Conservation (phyloP, 1,284 basidiomycete species). For the Bothia castanella region DNA sequence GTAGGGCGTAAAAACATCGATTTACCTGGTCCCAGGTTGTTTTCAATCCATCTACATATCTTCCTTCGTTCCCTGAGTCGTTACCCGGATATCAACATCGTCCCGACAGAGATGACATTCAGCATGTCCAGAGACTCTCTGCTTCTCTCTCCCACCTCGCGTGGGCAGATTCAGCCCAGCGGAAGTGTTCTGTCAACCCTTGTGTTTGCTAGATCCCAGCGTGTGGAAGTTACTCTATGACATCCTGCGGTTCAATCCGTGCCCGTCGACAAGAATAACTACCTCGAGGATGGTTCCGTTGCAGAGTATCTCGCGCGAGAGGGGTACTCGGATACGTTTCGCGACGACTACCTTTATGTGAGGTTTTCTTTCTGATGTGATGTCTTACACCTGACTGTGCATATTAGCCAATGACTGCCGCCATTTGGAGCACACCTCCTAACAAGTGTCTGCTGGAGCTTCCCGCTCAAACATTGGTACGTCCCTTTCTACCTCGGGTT, state of each 20-base stretch:
- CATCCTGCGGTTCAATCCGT: slow-evolving; percentile 74
- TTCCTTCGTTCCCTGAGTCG: slow-evolving; percentile 69
- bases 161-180: slow-evolving; percentile 64
- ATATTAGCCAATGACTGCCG: slow-evolving; percentile 72
- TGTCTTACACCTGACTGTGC: neutral
- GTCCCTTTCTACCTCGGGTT: slow-evolving; percentile 8
- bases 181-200: slow-evolving; percentile 65
- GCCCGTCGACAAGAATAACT: slow-evolving; percentile 34
- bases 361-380: slow-evolving; percentile 24
- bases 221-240: slow-evolving; percentile 81
- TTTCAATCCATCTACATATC: slow-evolving; percentile 76
- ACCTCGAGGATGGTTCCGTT: slow-evolving; percentile 50
- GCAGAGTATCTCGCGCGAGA: slow-evolving; percentile 67
- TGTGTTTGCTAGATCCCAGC: slow-evolving; percentile 56
- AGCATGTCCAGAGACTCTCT: slow-evolving; percentile 70
- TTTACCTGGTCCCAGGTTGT: slow-evolving; percentile 50
- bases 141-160: no score
- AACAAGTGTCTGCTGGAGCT: slow-evolving; percentile 70
- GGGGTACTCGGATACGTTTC: slow-evolving; percentile 66
- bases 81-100: slow-evolving; percentile 47
- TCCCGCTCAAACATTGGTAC: slow-evolving; percentile 66
- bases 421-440: slow-evolving; percentile 79
- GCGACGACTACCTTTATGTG: slow-evolving; percentile 78
- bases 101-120: slow-evolving; percentile 77
- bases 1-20: slow-evolving; percentile 31